phyloP scores from a whole-genome alignment of 495 filamentous ascomycete genomes.

The Mycothermus thermophilus region DNA sequence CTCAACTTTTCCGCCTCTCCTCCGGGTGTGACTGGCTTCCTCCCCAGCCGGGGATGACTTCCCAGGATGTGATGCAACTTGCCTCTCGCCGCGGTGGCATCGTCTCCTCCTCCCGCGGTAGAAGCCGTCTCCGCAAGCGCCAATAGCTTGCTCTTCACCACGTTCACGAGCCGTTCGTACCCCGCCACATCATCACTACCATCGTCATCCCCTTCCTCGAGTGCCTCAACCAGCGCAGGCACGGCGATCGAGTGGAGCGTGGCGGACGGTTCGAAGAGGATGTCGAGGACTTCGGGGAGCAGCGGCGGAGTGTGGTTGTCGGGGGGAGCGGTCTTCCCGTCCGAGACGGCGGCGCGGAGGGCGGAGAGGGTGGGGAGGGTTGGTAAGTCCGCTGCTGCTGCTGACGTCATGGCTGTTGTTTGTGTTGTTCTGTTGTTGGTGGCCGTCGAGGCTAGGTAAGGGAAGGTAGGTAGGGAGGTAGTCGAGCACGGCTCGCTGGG shows the following conservation, averaged over 20 bases:
- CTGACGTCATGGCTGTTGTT: not conserved
- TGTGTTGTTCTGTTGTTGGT: not conserved
- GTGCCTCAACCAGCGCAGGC: no score
- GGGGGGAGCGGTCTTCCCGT: conserved; percentile 29
- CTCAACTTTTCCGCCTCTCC: conserved; percentile 34
- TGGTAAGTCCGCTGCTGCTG: conserved; percentile 20
- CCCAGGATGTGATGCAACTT: conserved; percentile 52
- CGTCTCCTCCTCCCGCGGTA: no score
- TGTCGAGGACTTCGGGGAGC: conserved; percentile 54
- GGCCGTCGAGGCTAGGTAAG: no score
- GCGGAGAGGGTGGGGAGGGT: conserved; percentile 12
- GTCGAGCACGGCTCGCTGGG: not conserved
- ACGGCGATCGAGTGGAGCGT: conserved; percentile 59
- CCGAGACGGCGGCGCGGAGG: no score
- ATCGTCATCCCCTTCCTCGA: no score
- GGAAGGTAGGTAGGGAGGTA: not conserved
- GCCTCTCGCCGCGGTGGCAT: no score
- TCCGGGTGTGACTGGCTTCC: conserved; percentile 34
- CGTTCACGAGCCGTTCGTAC: no score
- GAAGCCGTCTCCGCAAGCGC: no score
- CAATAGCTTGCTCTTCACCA: no score
- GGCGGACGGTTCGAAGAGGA: conserved; percentile 74
- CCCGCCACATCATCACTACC: conserved; percentile 1
- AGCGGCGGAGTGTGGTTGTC: conserved; percentile 26
- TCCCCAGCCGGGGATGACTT: conserved; percentile 81